Conservation (phyloP, 257 asterid species). For the Solanum peruvianum region DNA sequence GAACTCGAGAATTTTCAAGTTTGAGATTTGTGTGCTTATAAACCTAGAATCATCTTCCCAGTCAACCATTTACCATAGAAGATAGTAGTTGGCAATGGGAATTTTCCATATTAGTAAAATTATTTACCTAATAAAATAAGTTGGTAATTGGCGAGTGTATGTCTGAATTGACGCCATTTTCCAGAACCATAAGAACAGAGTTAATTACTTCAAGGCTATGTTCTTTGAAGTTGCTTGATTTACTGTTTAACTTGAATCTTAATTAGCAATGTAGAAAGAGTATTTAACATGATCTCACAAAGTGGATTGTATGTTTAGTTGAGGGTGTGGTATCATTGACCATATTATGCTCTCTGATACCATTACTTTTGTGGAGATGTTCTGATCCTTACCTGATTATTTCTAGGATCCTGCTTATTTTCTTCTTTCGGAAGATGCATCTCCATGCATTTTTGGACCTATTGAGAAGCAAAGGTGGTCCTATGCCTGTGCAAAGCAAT, state of each 20-base stretch:
- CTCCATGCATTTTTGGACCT: slow-evolving; percentile 94
- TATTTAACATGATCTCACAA: neutral
- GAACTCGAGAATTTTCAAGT: neutral
- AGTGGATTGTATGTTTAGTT: neutral
- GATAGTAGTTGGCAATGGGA: neutral
- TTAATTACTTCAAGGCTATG: neutral
- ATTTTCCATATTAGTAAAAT: neutral
- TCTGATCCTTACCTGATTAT: neutral
- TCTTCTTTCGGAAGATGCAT: slow-evolving; percentile 64
- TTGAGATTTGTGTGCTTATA: neutral
- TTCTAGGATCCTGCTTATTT: slow-evolving; percentile 69
- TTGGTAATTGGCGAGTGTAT: neutral
- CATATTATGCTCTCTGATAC: neutral
- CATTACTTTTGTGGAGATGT: neutral
- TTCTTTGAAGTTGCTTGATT: neutral
- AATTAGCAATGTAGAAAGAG: neutral
- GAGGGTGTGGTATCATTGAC: neutral
- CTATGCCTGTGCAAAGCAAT: slow-evolving; percentile 92
- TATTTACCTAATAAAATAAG: neutral
- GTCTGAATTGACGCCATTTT: neutral
- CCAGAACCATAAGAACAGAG: neutral
- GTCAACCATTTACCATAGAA: neutral
- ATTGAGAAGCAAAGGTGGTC: slow-evolving; percentile 99
- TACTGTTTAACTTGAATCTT: neutral
- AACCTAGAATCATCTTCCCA: neutral